A percentile compares a stretch with the other conserved stretches of the same genome.
These are phyloP conservation scores for Sclerotinia spermophila DNA, from an alignment of 2,329 filamentous ascomycete genomes.

Conservation along the genomic window DNA sequence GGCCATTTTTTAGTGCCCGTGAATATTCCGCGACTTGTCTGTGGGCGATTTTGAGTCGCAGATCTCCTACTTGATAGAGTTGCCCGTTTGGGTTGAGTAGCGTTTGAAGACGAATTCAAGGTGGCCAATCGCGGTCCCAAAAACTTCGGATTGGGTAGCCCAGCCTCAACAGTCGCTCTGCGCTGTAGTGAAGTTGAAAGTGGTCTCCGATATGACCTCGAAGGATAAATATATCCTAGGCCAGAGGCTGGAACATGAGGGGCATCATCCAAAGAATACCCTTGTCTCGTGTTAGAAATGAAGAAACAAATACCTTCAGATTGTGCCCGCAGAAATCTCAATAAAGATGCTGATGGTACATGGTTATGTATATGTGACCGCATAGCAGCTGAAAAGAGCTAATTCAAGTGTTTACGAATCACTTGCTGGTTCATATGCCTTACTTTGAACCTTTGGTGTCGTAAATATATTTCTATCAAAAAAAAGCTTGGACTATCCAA, in stretches of 20 bases:
- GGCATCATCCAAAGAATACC: conserved; percentile 32
- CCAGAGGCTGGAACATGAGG: conserved; percentile 19
- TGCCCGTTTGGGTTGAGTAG: conserved; percentile 11
- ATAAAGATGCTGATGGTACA: conserved; percentile 53
- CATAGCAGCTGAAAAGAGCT: conserved; percentile 33
- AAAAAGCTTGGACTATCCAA: conserved; percentile 23
- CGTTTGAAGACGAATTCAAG: conserved; percentile 7
- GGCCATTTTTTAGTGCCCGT: conserved; percentile 27
- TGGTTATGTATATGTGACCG: conserved; percentile 33
- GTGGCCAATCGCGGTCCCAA: conserved; percentile 26
- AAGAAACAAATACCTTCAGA: conserved; percentile 57
- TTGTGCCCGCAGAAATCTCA: conserved; percentile 71
- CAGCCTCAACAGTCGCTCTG: conserved; percentile 27
- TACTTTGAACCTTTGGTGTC: neutral
- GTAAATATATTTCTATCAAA: conserved; percentile 16
- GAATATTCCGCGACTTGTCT: conserved; percentile 25
- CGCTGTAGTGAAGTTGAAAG: conserved; percentile 26
- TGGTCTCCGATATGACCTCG: conserved; percentile 24
- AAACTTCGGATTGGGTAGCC: conserved; percentile 32
- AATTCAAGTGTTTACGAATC: conserved; percentile 16
- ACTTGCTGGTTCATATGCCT: conserved; percentile 16
- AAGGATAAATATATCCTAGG: neutral
- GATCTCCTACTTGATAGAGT: conserved; percentile 15
- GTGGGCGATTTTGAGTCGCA: conserved; percentile 18
- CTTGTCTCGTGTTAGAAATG: conserved; percentile 40